Base-by-base conservation (phyloP, 2,329 filamentous ascomycete genomes). In the Penicillium frequentans region DNA sequence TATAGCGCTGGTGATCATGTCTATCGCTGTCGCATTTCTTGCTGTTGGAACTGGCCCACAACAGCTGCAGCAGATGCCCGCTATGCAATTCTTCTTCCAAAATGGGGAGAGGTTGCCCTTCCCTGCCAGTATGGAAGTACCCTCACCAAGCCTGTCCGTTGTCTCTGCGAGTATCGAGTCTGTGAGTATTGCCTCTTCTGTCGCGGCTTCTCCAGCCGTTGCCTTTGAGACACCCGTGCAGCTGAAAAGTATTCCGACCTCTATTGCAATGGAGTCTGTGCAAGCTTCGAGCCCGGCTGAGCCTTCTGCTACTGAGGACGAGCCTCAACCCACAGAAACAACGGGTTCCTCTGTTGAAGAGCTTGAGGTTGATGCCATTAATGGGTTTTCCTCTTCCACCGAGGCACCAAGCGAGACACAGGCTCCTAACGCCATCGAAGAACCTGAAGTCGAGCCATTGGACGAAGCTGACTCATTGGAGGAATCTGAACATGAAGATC, bases 1-100 rank as follows among this genome's bases (percentile, higher is more conserved):
- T 63, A 70, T 84, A 11, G 71, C 77, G 5, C 21, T 62, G 2
- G 42, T 62, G 7, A 13, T 59, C 19, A 53, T 61, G 39, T 61
- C 54, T 29, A 23, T 53, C 2, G 27, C 57, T 3, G 58, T 58
- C 9, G 58, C 42, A 6, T 61, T 63, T 8, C 58, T 63, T 29
- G 53, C 60, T 11, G 31, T 57, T 9, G 52, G 58, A 1, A 49
- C 52, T 26, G 43, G 43, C 1, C 52, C 51, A 8, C 60, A 54
- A 11, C 52, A 47, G 13, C 13, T 37, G 9, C 44, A 39, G 1
- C 7, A 48, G 3, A 23, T 42, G n/a, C 50, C 61, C 5, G 52
- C 62, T 14, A 35, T 66, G 7, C 56, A 51, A 21, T 58, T 54
- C 4, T 66, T 67, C 14, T 59, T 62, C 5, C 52, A 35, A 26